phyloP scores from a whole-genome alignment of 345 rosid genomes.

The Brassica carinata region DNA sequence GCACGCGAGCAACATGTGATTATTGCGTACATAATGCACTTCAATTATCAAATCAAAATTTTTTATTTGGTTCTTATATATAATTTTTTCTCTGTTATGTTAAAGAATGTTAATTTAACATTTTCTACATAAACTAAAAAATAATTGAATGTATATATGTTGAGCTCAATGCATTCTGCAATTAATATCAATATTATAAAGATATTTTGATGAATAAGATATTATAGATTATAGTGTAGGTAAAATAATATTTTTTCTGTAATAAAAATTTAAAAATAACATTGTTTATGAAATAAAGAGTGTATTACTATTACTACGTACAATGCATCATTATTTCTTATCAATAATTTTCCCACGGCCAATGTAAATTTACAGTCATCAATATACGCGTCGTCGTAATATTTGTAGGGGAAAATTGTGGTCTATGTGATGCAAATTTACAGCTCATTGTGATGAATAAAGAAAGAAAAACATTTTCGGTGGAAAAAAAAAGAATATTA shows the following conservation, averaged over 20 bases:
- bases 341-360: conserved; percentile 24
- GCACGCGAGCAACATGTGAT: conserved; percentile 42
- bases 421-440: conserved; percentile 15
- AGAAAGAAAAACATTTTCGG: conserved; percentile 9
- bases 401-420: not conserved
- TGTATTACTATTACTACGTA: not conserved
- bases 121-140: not conserved
- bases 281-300: not conserved
- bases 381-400: conserved; percentile 21
- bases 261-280: not conserved
- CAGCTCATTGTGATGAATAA: conserved; percentile 35
- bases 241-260: not conserved
- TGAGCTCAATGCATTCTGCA: not conserved
- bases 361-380: conserved; percentile 14
- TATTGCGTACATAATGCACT: conserved; percentile 39
- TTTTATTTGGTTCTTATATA: not conserved
- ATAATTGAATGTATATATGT: not conserved
- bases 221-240: not conserved
- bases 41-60: conserved; percentile 1
- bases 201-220: not conserved
- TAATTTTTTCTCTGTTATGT: not conserved
- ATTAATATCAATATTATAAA: not conserved
- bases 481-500: conserved; percentile 31
- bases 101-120: not conserved
- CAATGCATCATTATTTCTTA: conserved; percentile 24